phyloP scores from a whole-genome alignment of 169 alveolate genomes.

The Cyclospora cayetanensis region DNA sequence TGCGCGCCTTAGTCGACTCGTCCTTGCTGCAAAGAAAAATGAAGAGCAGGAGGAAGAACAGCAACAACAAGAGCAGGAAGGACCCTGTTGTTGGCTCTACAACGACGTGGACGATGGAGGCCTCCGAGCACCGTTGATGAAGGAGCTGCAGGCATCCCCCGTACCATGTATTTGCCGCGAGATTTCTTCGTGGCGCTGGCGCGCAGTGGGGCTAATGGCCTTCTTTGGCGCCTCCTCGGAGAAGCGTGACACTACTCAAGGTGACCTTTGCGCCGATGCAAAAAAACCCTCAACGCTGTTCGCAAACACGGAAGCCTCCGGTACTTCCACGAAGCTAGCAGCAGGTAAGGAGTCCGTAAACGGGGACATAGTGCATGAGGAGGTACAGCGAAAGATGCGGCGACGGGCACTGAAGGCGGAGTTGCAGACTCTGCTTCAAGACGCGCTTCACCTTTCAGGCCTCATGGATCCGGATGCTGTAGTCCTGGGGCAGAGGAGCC shows the following conservation, averaged over 20 bases:
- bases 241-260: neutral
- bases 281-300: too few species aligned
- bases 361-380: neutral
- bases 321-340: too few species aligned
- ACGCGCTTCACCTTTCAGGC: slow-evolving; percentile 17
- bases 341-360: too few species aligned
- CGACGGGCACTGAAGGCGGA: neutral
- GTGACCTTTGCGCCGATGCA: too few species aligned
- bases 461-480: neutral
- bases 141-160: neutral
- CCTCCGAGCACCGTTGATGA: neutral
- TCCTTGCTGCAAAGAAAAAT: slow-evolving; percentile 11
- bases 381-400: neutral
- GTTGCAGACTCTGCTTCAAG: neutral
- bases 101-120: too few species aligned
- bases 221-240: slow-evolving; percentile 2
- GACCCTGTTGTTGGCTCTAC: too few species aligned
- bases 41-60: neutral
- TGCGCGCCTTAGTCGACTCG: neutral
- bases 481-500: neutral
- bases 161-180: slow-evolving; percentile 24
- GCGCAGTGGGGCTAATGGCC: slow-evolving; percentile 35
- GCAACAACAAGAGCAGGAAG: too few species aligned
- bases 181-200: slow-evolving; percentile 54
- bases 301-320: too few species aligned